Percentiles rank a stretch among this genome's conserved stretches.
Conservation (phyloP, 768 basidiomycete genomes). For the Amanita rimosa region DNA sequence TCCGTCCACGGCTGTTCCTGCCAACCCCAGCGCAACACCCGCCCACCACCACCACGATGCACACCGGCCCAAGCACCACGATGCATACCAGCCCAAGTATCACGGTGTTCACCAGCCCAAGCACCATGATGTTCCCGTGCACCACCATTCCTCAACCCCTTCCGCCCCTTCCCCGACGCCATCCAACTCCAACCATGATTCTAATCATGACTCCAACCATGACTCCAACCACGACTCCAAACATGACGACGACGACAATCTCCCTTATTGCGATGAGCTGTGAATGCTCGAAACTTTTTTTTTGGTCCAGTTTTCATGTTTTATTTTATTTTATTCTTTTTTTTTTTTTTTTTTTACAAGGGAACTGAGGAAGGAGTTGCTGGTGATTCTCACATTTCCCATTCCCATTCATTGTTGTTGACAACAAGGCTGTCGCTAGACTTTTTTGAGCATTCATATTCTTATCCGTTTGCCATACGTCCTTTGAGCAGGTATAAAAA, state of each 20-base stretch:
- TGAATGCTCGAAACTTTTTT: background rate
- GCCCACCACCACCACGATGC: slow-evolving; percentile 2
- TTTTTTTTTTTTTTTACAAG: background rate
- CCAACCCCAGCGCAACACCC: slow-evolving; percentile 11
- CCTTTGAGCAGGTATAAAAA: too few relatives aligned
- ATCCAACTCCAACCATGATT: background rate
- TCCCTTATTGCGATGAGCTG: slow-evolving; percentile 5
- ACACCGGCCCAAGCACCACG: background rate
- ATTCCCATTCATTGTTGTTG: background rate
- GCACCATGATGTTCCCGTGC: too few relatives aligned
- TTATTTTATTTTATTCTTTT: background rate
- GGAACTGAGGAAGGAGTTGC: background rate
- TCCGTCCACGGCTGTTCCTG: slow-evolving; percentile 20
- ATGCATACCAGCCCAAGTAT: background rate
- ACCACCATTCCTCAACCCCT: too few relatives aligned
- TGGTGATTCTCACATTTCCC: background rate
- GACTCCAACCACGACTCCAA: too few relatives aligned
- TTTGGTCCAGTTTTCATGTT: background rate
- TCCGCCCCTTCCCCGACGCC: background rate
- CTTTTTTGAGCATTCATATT: too few relatives aligned
- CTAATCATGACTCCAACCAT: background rate
- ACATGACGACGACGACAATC: background rate
- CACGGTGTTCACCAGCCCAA: slow-evolving; percentile 4
- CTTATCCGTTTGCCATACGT: too few relatives aligned
- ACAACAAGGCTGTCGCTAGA: too few relatives aligned